Evolutionary conservation across 1,284 basidiomycete species (phyloP), one percentile per base, ranked within the genome.

Genomic region (Meira nashicola): DNA sequence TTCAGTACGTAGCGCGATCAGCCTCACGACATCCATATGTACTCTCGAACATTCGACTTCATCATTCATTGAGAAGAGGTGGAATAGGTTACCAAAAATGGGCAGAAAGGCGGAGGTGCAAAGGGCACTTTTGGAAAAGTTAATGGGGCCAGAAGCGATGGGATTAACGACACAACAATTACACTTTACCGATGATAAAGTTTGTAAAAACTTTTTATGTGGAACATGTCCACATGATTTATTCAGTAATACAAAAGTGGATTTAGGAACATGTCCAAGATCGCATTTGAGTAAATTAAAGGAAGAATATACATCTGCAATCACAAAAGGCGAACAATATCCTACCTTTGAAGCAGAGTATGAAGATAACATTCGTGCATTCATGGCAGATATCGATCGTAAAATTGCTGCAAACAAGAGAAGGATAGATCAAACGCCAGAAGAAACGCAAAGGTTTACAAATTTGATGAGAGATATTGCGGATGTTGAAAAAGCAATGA

Each of bases 211-310:
- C 82, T 98, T 92, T 82, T 82, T 98, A 28, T 98, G 95, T 74
- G 95, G 95, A 56, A 93, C 90, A 19, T 99, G 95, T 79, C 92
- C 95, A 3, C 95, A 99, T 80, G 87, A 92, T 8, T 84, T 98
- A 44, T 98, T 98, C 80, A 95, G 92, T 53, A 99, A 99, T 79
- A 99, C 95, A 1, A 97, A 97, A 94, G 98, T 98, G 90, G 95
- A 99, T 80, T 83, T 99, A 11, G 95, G 95, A 23, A 89, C 93
- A 56, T 99, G 95, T 79, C 92, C 95, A 2, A 94, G 94, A 79
- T 91, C 92, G 19, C 95, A 99, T 79, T 91, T 90, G 7, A 91
- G 95, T 71, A 87, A 92, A 56, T 85, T 97, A 67, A 92, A 93
- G 81, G 90, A 89, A 40, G 91, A 96, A 73, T 97, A 89, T 79